Evolutionary conservation across 2,329 filamentous ascomycete genomes (phyloP).

Genomic region (Sporothrix mexicana): DNA sequence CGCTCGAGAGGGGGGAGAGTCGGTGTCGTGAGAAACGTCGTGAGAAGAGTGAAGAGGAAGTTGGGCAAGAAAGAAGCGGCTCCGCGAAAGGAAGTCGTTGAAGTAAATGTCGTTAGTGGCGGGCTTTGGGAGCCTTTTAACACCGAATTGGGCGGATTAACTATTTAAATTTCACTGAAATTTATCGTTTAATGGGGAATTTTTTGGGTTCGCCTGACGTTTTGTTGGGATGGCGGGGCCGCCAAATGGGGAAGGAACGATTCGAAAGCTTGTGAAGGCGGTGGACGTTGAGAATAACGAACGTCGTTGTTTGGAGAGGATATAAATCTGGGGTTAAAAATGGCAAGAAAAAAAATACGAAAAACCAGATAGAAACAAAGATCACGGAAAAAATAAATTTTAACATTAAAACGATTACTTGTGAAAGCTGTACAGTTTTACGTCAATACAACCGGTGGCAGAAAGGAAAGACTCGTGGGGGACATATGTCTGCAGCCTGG

Average conservation of each 20-base stretch:
- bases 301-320: neutral
- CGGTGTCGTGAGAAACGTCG: neutral
- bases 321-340: neutral
- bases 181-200: slow-evolving; percentile 17
- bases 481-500: neutral
- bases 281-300: neutral
- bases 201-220: slow-evolving; percentile 1
- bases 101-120: neutral
- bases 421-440: neutral
- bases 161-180: neutral
- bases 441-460: neutral
- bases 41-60: neutral
- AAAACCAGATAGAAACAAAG: neutral
- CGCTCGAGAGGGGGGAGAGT: neutral
- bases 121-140: slow-evolving; percentile 14
- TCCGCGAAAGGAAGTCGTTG: neutral
- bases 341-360: neutral
- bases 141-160: slow-evolving; percentile 3
- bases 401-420: neutral
- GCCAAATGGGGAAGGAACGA: slow-evolving; percentile 16
- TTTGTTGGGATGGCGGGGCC: slow-evolving; percentile 28
- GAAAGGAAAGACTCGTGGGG: slow-evolving; percentile 17
- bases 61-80: neutral
- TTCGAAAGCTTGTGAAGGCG: neutral
- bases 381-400: neutral